Evolutionary conservation across 1,139 yeast species (phyloP), one percentile per base, ranked within the genome.

Genomic region (Debaryomycetaceae sp.): DNA sequence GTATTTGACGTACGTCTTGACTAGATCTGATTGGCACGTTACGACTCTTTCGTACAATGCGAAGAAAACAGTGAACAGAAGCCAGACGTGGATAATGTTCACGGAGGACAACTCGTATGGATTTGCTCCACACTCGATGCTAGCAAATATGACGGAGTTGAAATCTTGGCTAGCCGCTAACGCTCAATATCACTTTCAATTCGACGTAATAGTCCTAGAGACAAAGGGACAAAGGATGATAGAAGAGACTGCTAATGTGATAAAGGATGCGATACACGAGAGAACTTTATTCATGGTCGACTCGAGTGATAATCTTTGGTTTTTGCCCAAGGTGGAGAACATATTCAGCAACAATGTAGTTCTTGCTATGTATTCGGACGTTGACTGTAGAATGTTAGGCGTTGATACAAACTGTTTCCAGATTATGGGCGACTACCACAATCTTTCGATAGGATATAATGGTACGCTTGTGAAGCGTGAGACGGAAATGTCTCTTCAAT

Each of bases 241-340:
- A 17, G 24, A 34, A 9, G 37, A 35, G 22, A 44, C 42, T 24
- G 13, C 41, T 4, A 23, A 39, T 6, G 37, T 38, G n/a, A 39
- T 55, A 34, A 41, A 42, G 22, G 34, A 38, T 5, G 9, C 50
- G 3, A 41, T 51, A 2, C 33, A 39, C 14, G 22, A 8, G 2
- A 17, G 43, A 2, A 43, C 62, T 5, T 27, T 55, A 8, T 36
- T 58, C 6, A 17, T 59, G 6, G 45, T 52, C 5, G 63, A 59
- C 41, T 48, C 59, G 14, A 49, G 41, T 17, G 47, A 46, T 5
- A 40, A 50, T 46, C 57, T 57, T 6, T 56, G 57, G 58, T 36
- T 53, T n/a, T 46, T 45, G 24, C 46, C 46, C 17, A 45, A 45
- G 31, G 42, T 53, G 5, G 45, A 45, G 27, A 31, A 39, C 8